A percentile compares a stretch with the other conserved stretches of the same genome.
Evolutionary conservation across 2,329 filamentous ascomycete species (phyloP).

Genomic region (Apiospora hydei): DNA sequence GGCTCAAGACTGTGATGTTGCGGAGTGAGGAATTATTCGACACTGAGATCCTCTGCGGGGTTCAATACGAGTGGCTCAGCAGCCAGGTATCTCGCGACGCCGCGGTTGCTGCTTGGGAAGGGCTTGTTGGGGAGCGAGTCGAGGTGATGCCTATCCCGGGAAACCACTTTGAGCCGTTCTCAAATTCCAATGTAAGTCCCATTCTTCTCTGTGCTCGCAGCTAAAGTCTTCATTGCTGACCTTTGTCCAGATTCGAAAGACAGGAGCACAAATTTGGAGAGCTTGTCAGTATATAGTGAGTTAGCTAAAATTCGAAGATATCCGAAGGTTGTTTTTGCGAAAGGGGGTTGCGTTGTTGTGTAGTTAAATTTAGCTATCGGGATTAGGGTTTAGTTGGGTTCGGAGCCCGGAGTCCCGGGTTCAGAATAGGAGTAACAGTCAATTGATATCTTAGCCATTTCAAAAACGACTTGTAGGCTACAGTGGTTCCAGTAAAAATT

Average conservation of each 20-base stretch:
- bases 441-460: no score
- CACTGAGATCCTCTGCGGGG: slow-evolving; percentile 31
- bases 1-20: slow-evolving; percentile 25
- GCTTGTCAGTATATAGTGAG: slow-evolving; percentile 23
- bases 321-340: no score
- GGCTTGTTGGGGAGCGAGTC: slow-evolving; percentile 13
- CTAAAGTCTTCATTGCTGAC: no score
- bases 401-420: no score
- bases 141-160: slow-evolving; percentile 23
- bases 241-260: slow-evolving; percentile 15
- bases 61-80: slow-evolving; percentile 35
- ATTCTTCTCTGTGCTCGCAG: no score
- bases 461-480: no score
- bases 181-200: slow-evolving; percentile 15
- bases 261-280: slow-evolving; percentile 24
- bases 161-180: slow-evolving; percentile 27
- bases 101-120: slow-evolving; percentile 22
- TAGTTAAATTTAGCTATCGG: no score
- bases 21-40: slow-evolving; percentile 30
- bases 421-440: no score
- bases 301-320: no score
- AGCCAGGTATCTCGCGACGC: slow-evolving; percentile 15
- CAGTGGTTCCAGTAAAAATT: no score
- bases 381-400: no score
- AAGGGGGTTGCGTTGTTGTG: no score